Evolutionary conservation across 805 yeast genomes (phyloP), one percentile per base, ranked within the genome.

Genomic region (Barnettozyma sucrosica): DNA sequence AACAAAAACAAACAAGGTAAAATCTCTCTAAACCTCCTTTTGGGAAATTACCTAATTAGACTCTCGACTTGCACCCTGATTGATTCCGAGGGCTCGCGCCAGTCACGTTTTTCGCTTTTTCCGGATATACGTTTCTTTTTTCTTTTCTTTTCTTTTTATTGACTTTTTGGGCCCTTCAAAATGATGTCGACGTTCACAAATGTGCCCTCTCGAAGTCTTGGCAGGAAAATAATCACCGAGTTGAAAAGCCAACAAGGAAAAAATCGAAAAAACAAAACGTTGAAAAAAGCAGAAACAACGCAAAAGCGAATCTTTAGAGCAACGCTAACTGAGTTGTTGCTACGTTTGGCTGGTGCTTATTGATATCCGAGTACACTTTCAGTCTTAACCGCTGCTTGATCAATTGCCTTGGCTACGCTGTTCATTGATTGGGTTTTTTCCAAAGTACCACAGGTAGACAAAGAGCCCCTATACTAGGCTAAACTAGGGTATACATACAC

Each of bases 221-320:
- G 43, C 42, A 32, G 40, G 21, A 46, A 46, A 46, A 46, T 23
- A 30, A 38, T 38, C 43, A 46, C 43, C 43, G 39, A 28, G 32
- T 28, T 28, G 32, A 28, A 28, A 28, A 28, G n/a, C 32, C 32
- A 28, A 28, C 32, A n/a, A 42, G 21, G 43, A 46, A 44, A 44
- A 37, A 19, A 37, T 25, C n/a, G 26, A 34, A 33, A 39, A 45
- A 24, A 32, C 20, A 34, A 39, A 37, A 21, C 14, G 30, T 25
- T 36, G 42, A 20, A 18, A 34, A 41, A 41, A 41, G 36, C 36
- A 23, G 20, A 32, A 32, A 7, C 21, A 40, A 13, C 32, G 16
- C 36, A 14, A 16, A 18, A 16, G 18, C 21, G n/a, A 40, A 14
- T 23, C 21, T 16, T 21, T 13, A 34, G 13, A 34, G 18, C 37